Conservation (phyloP, 2,329 filamentous ascomycete species). For the Colletotrichum ledebouriae region DNA sequence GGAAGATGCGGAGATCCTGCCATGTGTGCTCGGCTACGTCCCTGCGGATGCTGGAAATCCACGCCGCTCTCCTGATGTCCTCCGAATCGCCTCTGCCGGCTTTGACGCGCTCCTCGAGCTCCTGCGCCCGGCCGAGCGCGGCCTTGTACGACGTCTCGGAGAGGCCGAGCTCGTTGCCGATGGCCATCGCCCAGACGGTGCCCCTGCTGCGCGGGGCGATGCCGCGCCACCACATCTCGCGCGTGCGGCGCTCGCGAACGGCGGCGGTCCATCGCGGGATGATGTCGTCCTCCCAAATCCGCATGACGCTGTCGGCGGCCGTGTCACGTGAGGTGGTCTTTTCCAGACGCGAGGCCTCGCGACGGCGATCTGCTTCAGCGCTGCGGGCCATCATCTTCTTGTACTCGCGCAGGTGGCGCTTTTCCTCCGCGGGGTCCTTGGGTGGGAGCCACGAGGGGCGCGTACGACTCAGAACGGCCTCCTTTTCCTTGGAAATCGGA, state of each 20-base stretch:
- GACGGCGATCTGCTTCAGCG: conserved; percentile 70
- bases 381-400: conserved; percentile 83
- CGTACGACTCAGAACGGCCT: conserved; percentile 84
- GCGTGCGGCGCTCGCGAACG: conserved; percentile 76
- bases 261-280: conserved; percentile 81
- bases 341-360: conserved; percentile 65
- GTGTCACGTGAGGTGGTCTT: conserved; percentile 68
- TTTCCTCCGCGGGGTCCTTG: conserved; percentile 92
- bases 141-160: conserved; percentile 77
- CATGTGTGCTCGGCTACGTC: conserved; percentile 77
- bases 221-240: conserved; percentile 87
- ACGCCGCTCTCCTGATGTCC: conserved; percentile 68
- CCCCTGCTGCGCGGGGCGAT: conserved; percentile 79
- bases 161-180: conserved; percentile 80
- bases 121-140: conserved; percentile 76
- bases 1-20: conserved; percentile 80
- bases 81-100: conserved; percentile 65
- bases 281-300: conserved; percentile 82
- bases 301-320: conserved; percentile 66
- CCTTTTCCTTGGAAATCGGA: conserved; percentile 88
- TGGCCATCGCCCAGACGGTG: conserved; percentile 76
- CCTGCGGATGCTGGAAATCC: conserved; percentile 73
- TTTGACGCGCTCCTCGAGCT: conserved; percentile 69
- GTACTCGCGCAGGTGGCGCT: conserved; percentile 86
- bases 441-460: conserved; percentile 88